These are phyloP conservation scores for Cladophialophora carrionii DNA, from an alignment of 2,329 filamentous ascomycete genomes.

Conservation along the genomic window DNA sequence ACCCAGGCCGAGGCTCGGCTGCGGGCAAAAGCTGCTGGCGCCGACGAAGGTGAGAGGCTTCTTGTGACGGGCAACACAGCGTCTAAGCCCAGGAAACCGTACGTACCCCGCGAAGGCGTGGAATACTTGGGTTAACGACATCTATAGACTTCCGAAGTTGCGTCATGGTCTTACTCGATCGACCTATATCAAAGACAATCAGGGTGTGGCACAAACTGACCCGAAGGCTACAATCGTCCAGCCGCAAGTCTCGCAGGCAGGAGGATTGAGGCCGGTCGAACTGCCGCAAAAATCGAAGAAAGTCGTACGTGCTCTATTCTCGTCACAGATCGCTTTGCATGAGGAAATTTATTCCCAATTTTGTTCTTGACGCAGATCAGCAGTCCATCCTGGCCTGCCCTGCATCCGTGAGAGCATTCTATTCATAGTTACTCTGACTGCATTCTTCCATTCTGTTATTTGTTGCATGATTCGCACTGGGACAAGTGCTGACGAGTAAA, in stretches of 20 bases:
- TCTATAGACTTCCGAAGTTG: constrained; percentile 33
- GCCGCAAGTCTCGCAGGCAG: constrained; percentile 52
- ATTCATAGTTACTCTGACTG: constrained; percentile 74
- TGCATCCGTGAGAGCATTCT: constrained; percentile 68
- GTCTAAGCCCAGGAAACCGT: constrained; percentile 25
- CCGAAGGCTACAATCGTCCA: constrained; percentile 52
- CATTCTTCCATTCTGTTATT: constrained; percentile 8
- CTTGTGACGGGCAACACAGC: constrained; percentile 18
- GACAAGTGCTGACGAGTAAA: constrained; percentile 36
- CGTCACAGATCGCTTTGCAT: constrained; percentile 45
- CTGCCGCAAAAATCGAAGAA: constrained; percentile 55
- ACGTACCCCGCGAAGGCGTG: constrained; percentile 37
- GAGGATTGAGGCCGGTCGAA: constrained; percentile 58
- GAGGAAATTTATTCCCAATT: constrained; percentile 74
- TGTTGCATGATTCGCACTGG: constrained; percentile 22
- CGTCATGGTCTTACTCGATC: constrained; percentile 29
- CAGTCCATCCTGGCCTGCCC: constrained; percentile 78
- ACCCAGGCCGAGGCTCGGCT: constrained; percentile 65
- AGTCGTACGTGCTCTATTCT: constrained; percentile 53
- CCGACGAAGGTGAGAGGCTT: constrained; percentile 31
- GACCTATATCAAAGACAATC: constrained; percentile 47
- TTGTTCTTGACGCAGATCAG: constrained; percentile 70
- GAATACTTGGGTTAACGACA: constrained; percentile 8
- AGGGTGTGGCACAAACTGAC: constrained; percentile 59
- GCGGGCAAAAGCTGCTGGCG: constrained; percentile 38